Evolutionary conservation across 352 stramenopile genomes (phyloP), one percentile per base, ranked within the genome.

Genomic region (Globisporangium yorkense): DNA sequence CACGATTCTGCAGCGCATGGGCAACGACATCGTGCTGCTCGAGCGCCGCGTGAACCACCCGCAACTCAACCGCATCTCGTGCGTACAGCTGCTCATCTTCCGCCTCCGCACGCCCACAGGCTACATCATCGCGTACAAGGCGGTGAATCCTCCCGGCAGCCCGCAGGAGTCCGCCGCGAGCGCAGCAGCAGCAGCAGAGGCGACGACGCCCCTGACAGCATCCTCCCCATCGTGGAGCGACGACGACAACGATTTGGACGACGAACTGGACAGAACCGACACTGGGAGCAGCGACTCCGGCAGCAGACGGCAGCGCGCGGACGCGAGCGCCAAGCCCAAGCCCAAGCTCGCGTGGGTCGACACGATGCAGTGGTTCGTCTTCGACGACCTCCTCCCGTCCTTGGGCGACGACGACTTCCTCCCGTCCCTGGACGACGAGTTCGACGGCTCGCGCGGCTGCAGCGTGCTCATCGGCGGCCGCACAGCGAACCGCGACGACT

Each of bases 331-430:
- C 20, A 51, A 24, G 46, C 27, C 27, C 12, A 67, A 70, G 37
- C 21, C 72, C 41, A 80, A 80, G 48, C 72, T 80, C 41, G 66
- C 63, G 20, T 67, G 67, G 20, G 72, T 80, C 6, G 75, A 77
- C 39, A 80, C 70, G 45, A 62, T 80, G 33, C 72, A 80, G 62
- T 80, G 72, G 72, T 75, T 77, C 27, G n/a, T 41, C 10, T 66
- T 66, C 12, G 60, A 66, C n/a, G 54, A 56, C 10, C 40, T 62
- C 27, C 10, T 18, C 10, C 39, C 39, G 39, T 43, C 39, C 10
- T 16, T 43, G 24, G 24, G 24, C 24, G 24, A 27, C 24, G 24
- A 27, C 24, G 24, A 27, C 24, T 1, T 27, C 24, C 24, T 27
- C 24, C 24, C 24, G 24, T 27, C 24, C 24, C 24, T 27, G 24